Evolutionary conservation across 2,329 filamentous ascomycete genomes (phyloP).

Genomic region (Boeremia exigua): DNA sequence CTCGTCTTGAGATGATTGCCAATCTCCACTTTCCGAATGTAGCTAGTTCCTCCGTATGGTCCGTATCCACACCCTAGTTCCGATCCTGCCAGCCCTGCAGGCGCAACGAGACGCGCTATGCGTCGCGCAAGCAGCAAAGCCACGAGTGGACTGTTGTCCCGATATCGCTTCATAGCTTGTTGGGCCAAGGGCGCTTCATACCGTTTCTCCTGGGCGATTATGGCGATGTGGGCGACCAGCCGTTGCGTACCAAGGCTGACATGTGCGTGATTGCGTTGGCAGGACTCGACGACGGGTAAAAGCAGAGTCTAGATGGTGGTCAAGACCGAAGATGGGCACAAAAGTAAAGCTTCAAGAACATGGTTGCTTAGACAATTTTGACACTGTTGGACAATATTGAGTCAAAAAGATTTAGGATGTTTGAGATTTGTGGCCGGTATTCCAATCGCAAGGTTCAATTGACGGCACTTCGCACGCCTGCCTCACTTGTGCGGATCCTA

Average conservation of each 20-base stretch:
- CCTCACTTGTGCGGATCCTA: too few species aligned
- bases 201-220: slow-evolving; percentile 24
- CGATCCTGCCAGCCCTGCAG: not conserved
- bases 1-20: not conserved
- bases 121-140: not conserved
- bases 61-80: not conserved
- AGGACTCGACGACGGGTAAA: slow-evolving; percentile 14
- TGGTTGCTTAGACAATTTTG: too few species aligned
- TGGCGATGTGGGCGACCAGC: slow-evolving; percentile 25
- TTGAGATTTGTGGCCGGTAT: too few species aligned
- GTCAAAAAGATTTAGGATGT: too few species aligned
- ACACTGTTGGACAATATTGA: too few species aligned
- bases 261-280: slow-evolving; percentile 32
- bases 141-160: not conserved
- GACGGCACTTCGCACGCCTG: too few species aligned
- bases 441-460: too few species aligned
- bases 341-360: slow-evolving; percentile 22
- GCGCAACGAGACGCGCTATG: not conserved
- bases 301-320: slow-evolving; percentile 20
- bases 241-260: slow-evolving; percentile 26
- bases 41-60: slow-evolving; percentile 3
- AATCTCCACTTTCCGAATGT: slow-evolving; percentile 3
- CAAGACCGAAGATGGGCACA: not conserved
- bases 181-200: slow-evolving; percentile 21
- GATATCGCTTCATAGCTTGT: slow-evolving; percentile 29